Evolutionary conservation across 2,329 filamentous ascomycete species (phyloP), one percentile per base, ranked within the genome.

Genomic region (Alternaria consortialis): DNA sequence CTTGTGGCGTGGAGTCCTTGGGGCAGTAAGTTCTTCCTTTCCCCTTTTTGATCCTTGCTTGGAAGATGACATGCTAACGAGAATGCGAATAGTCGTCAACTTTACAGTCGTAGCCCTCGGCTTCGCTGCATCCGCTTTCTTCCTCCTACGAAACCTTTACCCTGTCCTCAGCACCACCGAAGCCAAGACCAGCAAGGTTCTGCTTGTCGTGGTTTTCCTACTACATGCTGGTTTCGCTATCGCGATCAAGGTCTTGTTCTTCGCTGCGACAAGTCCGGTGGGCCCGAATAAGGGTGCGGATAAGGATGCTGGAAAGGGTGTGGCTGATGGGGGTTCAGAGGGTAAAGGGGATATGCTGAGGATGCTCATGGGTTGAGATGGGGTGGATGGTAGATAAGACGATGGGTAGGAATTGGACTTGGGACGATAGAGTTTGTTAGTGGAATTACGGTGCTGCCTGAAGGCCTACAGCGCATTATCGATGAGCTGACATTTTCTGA

Each of bases 181-280:
- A 79, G 89, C 90, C 64, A 93, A 97, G 84, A 93, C 92, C 25
- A 95, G 92, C 80, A 97, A 96, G 85, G 85, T 93, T 23, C 81
- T 99, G 64, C 84, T 99, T 61, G 84, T 98, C 53, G 83, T 94
- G 23, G 94, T 99, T 27, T 86, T 98, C 31, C 85, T 87, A 31
- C 84, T 98, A 64, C 95, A 99, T 81, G 90, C 93, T 29, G 95
- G 91, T n/a, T 84, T 99, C 68, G 88, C 94, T 1, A 87, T 98
- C 72, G 92, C 94, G 5, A 98, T 99, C 81, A 98, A 98, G 85
- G 90, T 97, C 60, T 82, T 98, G 29, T 98, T 98, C 86, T 99
- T 99, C 81, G 94, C 93, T 69, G 86, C 82, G 62, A 85, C 73
- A 11, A 79, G 77, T 47, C 76, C 77, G 2, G 70, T 77, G 3